Evolutionary conservation across 225 moss, liverwort and hornwort genomes (phyloP).

Genomic region (Antitrichia curtipendula): DNA sequence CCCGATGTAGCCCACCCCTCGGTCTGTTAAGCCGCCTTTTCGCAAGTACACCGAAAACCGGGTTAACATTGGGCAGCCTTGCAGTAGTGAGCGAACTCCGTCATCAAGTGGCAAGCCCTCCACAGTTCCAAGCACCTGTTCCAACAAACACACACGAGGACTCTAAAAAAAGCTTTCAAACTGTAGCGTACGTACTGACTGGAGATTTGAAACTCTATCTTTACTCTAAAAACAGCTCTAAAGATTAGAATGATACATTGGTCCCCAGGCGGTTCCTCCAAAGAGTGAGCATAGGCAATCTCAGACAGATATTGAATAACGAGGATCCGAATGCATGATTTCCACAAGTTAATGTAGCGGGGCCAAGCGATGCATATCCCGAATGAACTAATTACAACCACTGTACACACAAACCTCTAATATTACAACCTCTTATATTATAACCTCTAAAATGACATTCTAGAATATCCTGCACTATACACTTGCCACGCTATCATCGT

Average conservation of each 20-base stretch:
- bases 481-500: not conserved
- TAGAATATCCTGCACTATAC: not conserved
- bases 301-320: not conserved
- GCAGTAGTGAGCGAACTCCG: slow-evolving; percentile 52
- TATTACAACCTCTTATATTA: not conserved
- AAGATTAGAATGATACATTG: not conserved
- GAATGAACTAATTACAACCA: not conserved
- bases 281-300: not conserved
- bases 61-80: slow-evolving; percentile 49
- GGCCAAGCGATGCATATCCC: not conserved
- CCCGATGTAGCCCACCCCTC: slow-evolving; percentile 66
- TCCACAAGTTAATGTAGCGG: not conserved
- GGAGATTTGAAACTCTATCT: not conserved
- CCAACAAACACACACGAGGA: not conserved
- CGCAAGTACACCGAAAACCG: slow-evolving; percentile 75
- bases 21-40: slow-evolving; percentile 54
- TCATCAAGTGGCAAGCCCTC: slow-evolving; percentile 65
- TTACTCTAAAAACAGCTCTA: not conserved
- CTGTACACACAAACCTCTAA: not conserved
- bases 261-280: not conserved
- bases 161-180: not conserved
- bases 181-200: not conserved
- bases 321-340: not conserved
- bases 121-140: slow-evolving; percentile 1
- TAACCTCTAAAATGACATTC: not conserved